phyloP scores from a whole-genome alignment of 2,329 filamentous ascomycete species.

The Aureobasidium musti region DNA sequence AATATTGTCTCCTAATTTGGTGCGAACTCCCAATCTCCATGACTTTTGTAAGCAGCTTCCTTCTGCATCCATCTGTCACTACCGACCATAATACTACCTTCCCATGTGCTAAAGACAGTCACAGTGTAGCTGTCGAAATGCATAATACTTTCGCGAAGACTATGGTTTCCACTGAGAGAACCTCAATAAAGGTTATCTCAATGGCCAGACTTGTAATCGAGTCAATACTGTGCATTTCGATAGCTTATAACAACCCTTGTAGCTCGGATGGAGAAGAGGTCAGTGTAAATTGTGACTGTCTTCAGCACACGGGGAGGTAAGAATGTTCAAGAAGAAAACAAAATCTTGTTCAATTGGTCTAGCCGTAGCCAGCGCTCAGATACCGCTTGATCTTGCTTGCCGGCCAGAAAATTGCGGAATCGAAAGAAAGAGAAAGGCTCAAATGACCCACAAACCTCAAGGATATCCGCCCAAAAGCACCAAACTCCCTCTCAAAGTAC shows the following conservation, averaged over 20 bases:
- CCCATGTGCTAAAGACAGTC: too few relatives aligned
- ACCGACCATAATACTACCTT: background rate
- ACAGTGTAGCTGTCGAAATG: too few relatives aligned
- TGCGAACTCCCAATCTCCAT: slow-evolving; percentile 1
- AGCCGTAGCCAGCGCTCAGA: slow-evolving; percentile 14
- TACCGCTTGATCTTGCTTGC: slow-evolving; percentile 12
- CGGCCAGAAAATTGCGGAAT: background rate
- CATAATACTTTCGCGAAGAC: too few relatives aligned
- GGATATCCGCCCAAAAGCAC: slow-evolving; percentile 5
- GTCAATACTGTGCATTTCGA: too few relatives aligned
- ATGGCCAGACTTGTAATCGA: too few relatives aligned
- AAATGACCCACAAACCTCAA: background rate
- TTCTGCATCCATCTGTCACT: background rate
- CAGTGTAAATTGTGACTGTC: too few relatives aligned
- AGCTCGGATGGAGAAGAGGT: too few relatives aligned
- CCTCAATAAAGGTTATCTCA: too few relatives aligned
- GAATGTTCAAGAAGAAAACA: background rate
- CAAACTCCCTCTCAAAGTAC: background rate
- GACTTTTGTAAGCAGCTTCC: slow-evolving; percentile 16
- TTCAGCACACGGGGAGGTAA: too few relatives aligned
- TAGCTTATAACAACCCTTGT: too few relatives aligned
- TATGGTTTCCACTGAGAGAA: too few relatives aligned
- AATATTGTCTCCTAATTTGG: slow-evolving; percentile 3
- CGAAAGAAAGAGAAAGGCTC: background rate
- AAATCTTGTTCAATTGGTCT: background rate